These are phyloP conservation scores for Schrenkiella parvula DNA, from an alignment of 345 rosid genomes.

Conservation along the genomic window DNA sequence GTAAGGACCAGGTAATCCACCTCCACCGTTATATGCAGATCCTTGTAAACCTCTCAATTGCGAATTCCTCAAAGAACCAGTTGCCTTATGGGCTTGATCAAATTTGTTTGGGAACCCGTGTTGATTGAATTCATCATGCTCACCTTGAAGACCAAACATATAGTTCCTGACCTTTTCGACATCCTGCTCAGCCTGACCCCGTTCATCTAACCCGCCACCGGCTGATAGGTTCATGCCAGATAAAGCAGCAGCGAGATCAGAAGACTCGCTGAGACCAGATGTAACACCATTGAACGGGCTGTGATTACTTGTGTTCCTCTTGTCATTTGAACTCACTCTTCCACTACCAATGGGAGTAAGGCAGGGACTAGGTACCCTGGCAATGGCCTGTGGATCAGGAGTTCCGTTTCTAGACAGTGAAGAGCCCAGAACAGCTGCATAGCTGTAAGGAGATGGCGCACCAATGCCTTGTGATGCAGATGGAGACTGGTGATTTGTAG, in stretches of 20 bases:
- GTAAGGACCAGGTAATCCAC: constrained; percentile 43
- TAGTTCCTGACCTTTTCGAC: constrained; percentile 43
- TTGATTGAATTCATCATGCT: constrained; percentile 42
- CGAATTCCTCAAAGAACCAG: constrained; percentile 37
- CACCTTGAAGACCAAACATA: constrained; percentile 47
- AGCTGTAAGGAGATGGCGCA: constrained; percentile 50
- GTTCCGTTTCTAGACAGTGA: constrained; percentile 78
- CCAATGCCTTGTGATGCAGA: constrained; percentile 49
- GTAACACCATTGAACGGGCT: constrained; percentile 51
- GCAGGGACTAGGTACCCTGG: constrained; percentile 85
- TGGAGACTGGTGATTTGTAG: constrained; percentile 45
- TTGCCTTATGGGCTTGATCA: constrained; percentile 35
- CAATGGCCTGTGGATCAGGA: constrained; percentile 75
- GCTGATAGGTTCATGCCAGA: constrained; percentile 60
- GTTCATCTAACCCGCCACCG: constrained; percentile 44
- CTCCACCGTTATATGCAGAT: constrained; percentile 40
- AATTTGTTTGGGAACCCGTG: constrained; percentile 39
- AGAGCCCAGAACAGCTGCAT: constrained; percentile 76
- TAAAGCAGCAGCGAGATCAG: constrained; percentile 53
- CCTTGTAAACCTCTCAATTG: constrained; percentile 64
- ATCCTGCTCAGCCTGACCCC: constrained; percentile 43
- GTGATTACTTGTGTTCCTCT: constrained; percentile 45
- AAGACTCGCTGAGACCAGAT: constrained; percentile 46
- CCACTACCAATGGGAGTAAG: constrained; percentile 79
- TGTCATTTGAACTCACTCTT: constrained; percentile 50